These are phyloP conservation scores for Penicillium polonicum DNA, from an alignment of 2,329 filamentous ascomycete genomes.

Conservation along the genomic window DNA sequence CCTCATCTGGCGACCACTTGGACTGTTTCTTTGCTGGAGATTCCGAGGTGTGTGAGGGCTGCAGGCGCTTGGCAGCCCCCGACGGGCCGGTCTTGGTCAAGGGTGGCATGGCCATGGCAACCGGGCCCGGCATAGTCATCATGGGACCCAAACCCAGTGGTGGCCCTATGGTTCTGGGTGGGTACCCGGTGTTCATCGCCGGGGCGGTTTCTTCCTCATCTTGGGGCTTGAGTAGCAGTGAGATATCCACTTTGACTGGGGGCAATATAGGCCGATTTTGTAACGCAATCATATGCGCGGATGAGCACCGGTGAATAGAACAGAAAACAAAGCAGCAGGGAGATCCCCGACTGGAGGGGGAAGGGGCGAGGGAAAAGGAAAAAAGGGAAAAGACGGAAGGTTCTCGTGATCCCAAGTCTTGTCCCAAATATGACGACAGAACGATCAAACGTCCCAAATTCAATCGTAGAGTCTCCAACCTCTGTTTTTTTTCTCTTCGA, in stretches of 20 bases:
- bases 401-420: conserved; percentile 2
- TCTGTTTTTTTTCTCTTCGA: background rate
- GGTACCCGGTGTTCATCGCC: conserved; percentile 33
- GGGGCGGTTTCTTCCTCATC: conserved; percentile 39
- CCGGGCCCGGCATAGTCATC: conserved; percentile 21
- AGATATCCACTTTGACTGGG: conserved; percentile 87
- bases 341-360: background rate
- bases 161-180: conserved; percentile 27
- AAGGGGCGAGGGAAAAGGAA: background rate
- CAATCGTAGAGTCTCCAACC: background rate
- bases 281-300: conserved; percentile 47
- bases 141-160: conserved; percentile 29
- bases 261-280: conserved; percentile 41
- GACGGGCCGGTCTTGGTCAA: conserved; percentile 33
- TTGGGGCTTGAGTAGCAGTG: conserved; percentile 72
- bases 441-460: background rate
- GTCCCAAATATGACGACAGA: conserved; percentile 1
- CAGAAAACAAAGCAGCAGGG: background rate
- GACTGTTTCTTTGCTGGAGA: conserved; percentile 90
- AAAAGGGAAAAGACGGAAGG: conserved; percentile 3
- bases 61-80: conserved; percentile 42
- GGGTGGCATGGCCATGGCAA: conserved; percentile 25
- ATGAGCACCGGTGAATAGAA: background rate
- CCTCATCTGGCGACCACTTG: conserved; percentile 94
- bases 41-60: conserved; percentile 49